Base-by-base conservation (phyloP, 805 yeast species). In the Middelhovenomyces tepae region DNA sequence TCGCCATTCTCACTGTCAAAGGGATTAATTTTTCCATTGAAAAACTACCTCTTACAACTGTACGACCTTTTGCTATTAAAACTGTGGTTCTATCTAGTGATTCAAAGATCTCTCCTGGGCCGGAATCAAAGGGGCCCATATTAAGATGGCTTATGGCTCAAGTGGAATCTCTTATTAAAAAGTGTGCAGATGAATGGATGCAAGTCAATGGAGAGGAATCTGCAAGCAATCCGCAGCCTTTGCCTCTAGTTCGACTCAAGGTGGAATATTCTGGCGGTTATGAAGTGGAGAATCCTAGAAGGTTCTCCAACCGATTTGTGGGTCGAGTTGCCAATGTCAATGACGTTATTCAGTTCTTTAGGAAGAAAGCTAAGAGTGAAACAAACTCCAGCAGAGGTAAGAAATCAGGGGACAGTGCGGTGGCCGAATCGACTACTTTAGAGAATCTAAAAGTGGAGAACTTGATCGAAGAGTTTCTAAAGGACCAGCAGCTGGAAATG, bases 191-290 rank as follows among this genome's bases (percentile, higher is more conserved):
- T 1, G 65, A 64, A 17, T 80, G 75, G 66, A 51, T 44, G 16
- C 54, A 48, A 4, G 54, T 57, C 14, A 45, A 56, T 16, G 50
- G 42, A 1, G 47, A 47, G 3, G 38, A 38, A 11, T 15, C 24
- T 47, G 7, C 46, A 44, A 9, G 51, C 46, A 67, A 60, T 1
- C 39, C 60, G n/a, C 48, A 65, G n/a, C 91, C 93, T 1, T 57
- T 87, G 14, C 98, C 98, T 0, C 60, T 91, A 31, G 64, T 91
- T 4, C 61, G 98, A 29, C 54, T 91, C 11, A 63, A 86, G 22
- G 95, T 87, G 0, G 96, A 91, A 45, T 89, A 89, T 46, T 65
- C 83, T 15, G 95, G 93, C 1, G 94, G 87, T 4, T 89, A 72
- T 48, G 95, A 86, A 45, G 85, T 91, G 11, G 97, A 87, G 48